These are phyloP conservation scores for Phaeosphaeria sp. DNA, from an alignment of 2,329 filamentous ascomycete genomes.

Conservation along the genomic window DNA sequence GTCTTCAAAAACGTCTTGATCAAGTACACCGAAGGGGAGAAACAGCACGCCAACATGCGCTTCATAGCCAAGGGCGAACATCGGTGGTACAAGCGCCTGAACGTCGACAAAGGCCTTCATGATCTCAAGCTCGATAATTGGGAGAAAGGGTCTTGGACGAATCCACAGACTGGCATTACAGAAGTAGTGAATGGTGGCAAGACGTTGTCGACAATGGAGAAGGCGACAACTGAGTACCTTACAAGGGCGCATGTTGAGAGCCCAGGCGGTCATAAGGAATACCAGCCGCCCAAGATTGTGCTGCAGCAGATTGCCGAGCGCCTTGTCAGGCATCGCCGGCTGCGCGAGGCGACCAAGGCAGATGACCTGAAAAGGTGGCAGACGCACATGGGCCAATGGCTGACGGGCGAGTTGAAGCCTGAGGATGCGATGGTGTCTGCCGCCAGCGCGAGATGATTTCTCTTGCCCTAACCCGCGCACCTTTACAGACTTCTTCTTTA, in stretches of 20 bases:
- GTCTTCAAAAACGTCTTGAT: constrained; percentile 59
- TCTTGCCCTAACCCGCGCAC: too few relatives aligned
- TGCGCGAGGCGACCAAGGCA: constrained; percentile 49
- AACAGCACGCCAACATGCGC: constrained; percentile 55
- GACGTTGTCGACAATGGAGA: constrained; percentile 54
- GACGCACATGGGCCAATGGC: constrained; percentile 48
- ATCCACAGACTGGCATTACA: constrained; percentile 36
- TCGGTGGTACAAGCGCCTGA: constrained; percentile 59
- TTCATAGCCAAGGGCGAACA: constrained; percentile 55
- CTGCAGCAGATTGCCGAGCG: constrained; percentile 56
- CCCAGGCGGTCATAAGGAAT: constrained; percentile 48
- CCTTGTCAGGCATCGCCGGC: constrained; percentile 53
- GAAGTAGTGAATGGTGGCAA: constrained; percentile 50
- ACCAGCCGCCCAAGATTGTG: constrained; percentile 54
- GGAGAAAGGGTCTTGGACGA: constrained; percentile 51
- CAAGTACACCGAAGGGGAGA: constrained; percentile 60
- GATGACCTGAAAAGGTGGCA: constrained; percentile 45
- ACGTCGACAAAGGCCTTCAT: constrained; percentile 54
- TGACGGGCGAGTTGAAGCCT: constrained; percentile 40
- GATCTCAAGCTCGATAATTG: constrained; percentile 56
- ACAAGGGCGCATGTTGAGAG: constrained; percentile 41
- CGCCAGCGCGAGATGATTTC: background rate
- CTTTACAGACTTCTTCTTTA: background rate
- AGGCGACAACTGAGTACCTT: constrained; percentile 50
- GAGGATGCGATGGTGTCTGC: constrained; percentile 24